Percentiles rank a stretch among this genome's conserved stretches.
Conservation (phyloP, 495 filamentous ascomycete genomes). For the Opeltia flavorubescens region DNA sequence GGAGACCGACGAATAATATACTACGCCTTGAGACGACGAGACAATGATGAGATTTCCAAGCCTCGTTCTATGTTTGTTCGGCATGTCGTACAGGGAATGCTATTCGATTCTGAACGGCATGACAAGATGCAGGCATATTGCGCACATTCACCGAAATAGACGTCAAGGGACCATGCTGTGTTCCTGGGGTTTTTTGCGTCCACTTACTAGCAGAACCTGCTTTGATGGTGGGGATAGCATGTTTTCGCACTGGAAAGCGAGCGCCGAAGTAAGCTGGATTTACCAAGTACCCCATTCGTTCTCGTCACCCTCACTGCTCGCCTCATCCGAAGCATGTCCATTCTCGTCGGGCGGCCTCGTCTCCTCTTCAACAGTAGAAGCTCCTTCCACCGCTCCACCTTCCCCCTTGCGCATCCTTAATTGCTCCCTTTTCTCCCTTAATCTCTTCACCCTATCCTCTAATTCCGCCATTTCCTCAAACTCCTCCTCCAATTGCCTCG, state of each 20-base stretch:
- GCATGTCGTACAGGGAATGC: too few relatives aligned
- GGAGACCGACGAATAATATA: conserved; percentile 14
- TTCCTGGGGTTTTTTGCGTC: too few relatives aligned
- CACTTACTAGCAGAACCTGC: too few relatives aligned
- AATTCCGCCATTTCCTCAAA: conserved; percentile 91
- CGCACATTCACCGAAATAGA: too few relatives aligned
- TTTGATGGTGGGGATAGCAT: too few relatives aligned
- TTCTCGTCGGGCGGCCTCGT: neutral
- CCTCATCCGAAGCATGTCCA: conserved; percentile 11
- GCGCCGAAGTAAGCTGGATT: too few relatives aligned
- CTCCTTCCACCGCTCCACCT: conserved; percentile 23
- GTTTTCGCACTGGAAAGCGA: too few relatives aligned
- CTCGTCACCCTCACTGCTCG: conserved; percentile 26
- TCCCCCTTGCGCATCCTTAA: conserved; percentile 45
- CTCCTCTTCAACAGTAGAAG: conserved; percentile 26
- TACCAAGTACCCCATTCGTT: conserved; percentile 42
- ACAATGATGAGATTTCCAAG: neutral
- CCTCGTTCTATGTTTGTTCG: neutral
- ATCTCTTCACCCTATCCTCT: conserved; percentile 59
- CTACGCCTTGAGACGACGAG: neutral
- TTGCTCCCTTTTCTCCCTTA: conserved; percentile 58
- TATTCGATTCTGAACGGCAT: too few relatives aligned
- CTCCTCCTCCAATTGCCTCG: conserved; percentile 66
- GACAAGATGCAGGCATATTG: too few relatives aligned
- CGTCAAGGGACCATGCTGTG: too few relatives aligned